Base-by-base conservation (phyloP, 352 stramenopile species). In the Phytophthora vignae region DNA sequence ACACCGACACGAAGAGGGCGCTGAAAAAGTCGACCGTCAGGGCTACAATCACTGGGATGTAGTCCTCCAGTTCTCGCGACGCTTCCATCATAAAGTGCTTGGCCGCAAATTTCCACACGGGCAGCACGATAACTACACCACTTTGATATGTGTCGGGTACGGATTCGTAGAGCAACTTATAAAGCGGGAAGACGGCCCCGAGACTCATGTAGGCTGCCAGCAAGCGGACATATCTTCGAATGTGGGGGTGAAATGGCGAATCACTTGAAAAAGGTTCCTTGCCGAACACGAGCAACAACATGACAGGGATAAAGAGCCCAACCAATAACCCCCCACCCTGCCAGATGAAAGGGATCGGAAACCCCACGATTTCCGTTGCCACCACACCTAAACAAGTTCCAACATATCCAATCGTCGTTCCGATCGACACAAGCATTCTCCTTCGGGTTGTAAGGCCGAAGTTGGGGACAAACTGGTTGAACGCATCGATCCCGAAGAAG, bases 11-110 rank as follows among this genome's bases (percentile, higher is more conserved):
- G 38, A 70, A 74, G 0, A 74, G 46, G 2, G 60, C 40, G 17
- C 64, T 57, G 33, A 70, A 74, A 25, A 69, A 62, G 31, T 74
- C 60, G 2, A 61, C 44, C 0, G 40, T 60, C 40, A 70, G 48
- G 0, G 62, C 61, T 17, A 71, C 53, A 1, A 61, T 36, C 22
- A 52, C 38, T 2, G 62, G 54, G 11, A 58, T 19, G 4, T 52
- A 62, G 19, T 69, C 62, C 54, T 64, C 63, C 2, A 55, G 17
- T 1, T 60, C 46, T 8, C 46, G 27, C 8, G 27, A 60, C 10
- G 29, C 19, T 9, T 25, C 10, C 7, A 56, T 38, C 6, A 69
- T 38, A 15, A 62, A 22, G 7, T 62, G 38, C 14, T 64, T 57
- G n/a, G 49, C 50, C 21, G 21, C 50, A 29, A 67, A 67, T 12